These are phyloP conservation scores for Lentinula boryana DNA, from an alignment of 768 basidiomycete species.

Conservation along the genomic window DNA sequence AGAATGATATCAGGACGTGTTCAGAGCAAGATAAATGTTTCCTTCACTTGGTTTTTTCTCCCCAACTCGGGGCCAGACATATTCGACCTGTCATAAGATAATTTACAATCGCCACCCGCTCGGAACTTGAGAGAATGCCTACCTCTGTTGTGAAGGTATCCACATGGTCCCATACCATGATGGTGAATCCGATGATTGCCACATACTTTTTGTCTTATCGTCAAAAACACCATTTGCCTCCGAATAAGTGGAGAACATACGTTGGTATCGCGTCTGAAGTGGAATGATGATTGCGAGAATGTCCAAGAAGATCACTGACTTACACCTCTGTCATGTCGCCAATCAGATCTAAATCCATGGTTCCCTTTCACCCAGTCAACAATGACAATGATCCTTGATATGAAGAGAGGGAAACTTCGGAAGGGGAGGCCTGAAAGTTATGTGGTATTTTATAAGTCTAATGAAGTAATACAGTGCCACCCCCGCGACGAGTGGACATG, in stretches of 20 bases:
- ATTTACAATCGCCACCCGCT: not conserved
- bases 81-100: not conserved
- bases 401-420: no score
- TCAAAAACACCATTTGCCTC: no score
- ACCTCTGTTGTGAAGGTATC: conserved; percentile 1
- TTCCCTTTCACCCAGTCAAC: no score
- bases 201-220: not conserved
- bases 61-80: not conserved
- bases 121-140: not conserved
- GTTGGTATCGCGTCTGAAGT: not conserved
- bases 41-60: not conserved
- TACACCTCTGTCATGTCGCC: not conserved
- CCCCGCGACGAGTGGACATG: not conserved
- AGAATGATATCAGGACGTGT: not conserved
- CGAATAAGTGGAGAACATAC: not conserved
- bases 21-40: no score
- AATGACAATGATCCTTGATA: no score
- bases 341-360: not conserved
- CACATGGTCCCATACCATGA: conserved; percentile 1
- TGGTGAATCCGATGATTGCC: not conserved
- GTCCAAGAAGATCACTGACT: not conserved
- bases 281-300: not conserved
- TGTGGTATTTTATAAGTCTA: no score
- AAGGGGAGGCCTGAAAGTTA: no score
- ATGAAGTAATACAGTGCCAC: not conserved